Conservation (phyloP, 495 filamentous ascomycete genomes). For the Aspergillus indologenus region DNA sequence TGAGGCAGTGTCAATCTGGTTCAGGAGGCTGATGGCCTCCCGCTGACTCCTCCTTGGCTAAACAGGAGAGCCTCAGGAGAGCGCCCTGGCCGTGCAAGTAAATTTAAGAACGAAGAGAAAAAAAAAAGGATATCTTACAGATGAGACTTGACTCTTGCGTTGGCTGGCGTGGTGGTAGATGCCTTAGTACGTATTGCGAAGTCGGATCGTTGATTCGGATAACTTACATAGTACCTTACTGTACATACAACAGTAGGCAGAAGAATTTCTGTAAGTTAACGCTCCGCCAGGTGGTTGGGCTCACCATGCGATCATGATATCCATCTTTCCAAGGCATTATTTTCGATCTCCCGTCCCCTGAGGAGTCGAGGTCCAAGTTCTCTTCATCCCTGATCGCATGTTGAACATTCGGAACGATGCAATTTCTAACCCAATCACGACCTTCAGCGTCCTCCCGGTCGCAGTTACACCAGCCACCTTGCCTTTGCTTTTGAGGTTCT, state of each 20-base stretch:
- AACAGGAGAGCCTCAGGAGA: neutral
- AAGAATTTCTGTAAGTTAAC: neutral
- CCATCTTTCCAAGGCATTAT: neutral
- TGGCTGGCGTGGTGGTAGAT: neutral
- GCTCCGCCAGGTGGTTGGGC: neutral
- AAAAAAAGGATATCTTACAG: no score
- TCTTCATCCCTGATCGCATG: neutral
- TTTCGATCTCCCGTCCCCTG: neutral
- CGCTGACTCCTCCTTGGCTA: neutral
- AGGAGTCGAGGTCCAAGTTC: neutral
- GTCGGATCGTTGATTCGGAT: no score
- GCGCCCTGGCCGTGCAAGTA: neutral
- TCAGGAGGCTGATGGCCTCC: neutral
- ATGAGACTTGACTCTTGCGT: neutral
- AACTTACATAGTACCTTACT: no score
- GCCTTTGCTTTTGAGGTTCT: neutral
- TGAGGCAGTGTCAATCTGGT: neutral
- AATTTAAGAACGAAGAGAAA: no score
- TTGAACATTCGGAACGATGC: neutral
- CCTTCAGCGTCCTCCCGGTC: no score
- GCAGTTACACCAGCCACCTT: neutral
- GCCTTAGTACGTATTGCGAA: neutral
- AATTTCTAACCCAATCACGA: neutral
- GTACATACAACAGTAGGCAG: neutral
- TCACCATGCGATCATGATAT: neutral